Conservation (phyloP, 306 rosid genomes). For the Erythrophleum fordii region DNA sequence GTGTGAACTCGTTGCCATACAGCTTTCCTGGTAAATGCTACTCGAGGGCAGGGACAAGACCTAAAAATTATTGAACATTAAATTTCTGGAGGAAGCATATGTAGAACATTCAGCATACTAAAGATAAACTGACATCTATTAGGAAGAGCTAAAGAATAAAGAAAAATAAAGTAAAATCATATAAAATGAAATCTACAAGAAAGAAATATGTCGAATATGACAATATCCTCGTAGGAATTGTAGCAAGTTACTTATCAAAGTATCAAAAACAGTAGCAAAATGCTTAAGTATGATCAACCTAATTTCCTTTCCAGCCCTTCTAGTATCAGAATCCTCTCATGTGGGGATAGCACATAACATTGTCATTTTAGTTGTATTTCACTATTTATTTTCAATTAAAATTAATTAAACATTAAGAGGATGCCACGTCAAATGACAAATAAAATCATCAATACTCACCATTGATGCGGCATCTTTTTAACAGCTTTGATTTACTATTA, state of each 20-base stretch:
- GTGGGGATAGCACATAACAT: too few relatives aligned
- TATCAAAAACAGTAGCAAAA: neutral
- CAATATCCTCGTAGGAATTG: neutral
- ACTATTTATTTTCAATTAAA: too few relatives aligned
- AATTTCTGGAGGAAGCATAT: too few relatives aligned
- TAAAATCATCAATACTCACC: too few relatives aligned
- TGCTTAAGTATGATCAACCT: constrained; percentile 15
- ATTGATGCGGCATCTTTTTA: too few relatives aligned
- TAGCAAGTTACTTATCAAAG: neutral
- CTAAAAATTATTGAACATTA: constrained; percentile 31
- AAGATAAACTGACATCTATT: neutral
- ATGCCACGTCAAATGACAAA: too few relatives aligned
- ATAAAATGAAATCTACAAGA: neutral
- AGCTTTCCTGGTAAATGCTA: constrained; percentile 36
- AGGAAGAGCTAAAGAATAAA: neutral
- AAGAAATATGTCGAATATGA: constrained; percentile 4
- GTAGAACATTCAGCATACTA: too few relatives aligned
- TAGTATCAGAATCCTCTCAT: too few relatives aligned
- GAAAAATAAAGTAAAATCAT: neutral
- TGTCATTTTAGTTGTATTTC: too few relatives aligned
- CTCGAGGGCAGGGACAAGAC: constrained; percentile 55
- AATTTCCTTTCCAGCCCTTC: neutral
- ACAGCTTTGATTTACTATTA: too few relatives aligned
- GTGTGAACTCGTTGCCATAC: constrained; percentile 27
- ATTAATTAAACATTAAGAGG: too few relatives aligned